Evolutionary conservation across 2,329 filamentous ascomycete species (phyloP), one percentile per base, ranked within the genome.

Genomic region (Penicillium sp.): DNA sequence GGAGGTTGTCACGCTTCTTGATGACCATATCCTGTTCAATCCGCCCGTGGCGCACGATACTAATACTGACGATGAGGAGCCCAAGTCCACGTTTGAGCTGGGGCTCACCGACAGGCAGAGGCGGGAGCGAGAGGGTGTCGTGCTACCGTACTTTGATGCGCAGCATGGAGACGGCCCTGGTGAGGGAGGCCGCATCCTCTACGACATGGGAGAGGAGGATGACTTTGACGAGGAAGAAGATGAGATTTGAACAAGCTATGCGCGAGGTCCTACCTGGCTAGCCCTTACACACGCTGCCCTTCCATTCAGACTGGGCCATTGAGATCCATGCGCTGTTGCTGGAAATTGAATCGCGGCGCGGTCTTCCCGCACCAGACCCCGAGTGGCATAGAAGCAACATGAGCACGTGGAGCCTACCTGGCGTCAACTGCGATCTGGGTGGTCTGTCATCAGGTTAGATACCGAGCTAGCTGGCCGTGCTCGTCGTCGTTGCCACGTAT

Each of bases 171-270:
- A 72, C 42, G 79, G 77, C 4, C 72, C 80, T 0, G 90, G 90
- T 0, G 88, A 94, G 57, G 91, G 93, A 4, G 93, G 93, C 0
- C 78, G 91, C 45, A 98, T 98, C 51, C 62, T 98, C 58, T 98
- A 98, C 63, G 91, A 97, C 55, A 94, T 97, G 86, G 91, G 90
- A 1, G 79, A 82, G 48, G 93, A 97, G 70, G 93, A 98, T 66
- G 89, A 97, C 63, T 97, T 96, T 69, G 90, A 95, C 54, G 90
- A 94, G 43, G 89, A 94, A 59, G 89, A 96, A 58, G 90, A 96
- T 68, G 90, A 96, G 68, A 89, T 91, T 51, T 90, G 62, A 67
- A 27, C 14, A n/a, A n/a, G 11, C 14, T 13, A n/a, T n/a, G 4
- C 5, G 11, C 14, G 25, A 9, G 5, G 6, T n/a, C 25, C 11